Evolutionary conservation across 495 filamentous ascomycete species (phyloP).

Genomic region (Physcia stellaris): DNA sequence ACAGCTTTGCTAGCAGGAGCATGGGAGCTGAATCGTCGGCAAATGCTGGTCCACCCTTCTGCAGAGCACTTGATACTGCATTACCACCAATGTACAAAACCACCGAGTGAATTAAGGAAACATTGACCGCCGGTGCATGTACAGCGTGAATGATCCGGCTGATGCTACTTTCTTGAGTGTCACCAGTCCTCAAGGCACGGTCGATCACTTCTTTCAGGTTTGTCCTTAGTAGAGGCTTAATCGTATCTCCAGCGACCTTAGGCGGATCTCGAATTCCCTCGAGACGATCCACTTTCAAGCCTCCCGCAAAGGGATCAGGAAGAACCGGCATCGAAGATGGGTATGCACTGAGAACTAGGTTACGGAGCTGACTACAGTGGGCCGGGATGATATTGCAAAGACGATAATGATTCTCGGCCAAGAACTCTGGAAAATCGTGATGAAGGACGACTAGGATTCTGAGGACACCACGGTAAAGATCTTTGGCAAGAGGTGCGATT

Average conservation of each 20-base stretch:
- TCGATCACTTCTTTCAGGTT: slow-evolving; percentile 60
- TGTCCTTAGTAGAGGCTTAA: slow-evolving; percentile 39
- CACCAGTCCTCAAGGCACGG: slow-evolving; percentile 42
- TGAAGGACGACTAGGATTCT: slow-evolving; percentile 74
- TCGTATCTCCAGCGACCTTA: slow-evolving; percentile 46
- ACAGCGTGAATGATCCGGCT: slow-evolving; percentile 57
- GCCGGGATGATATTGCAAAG: slow-evolving; percentile 76
- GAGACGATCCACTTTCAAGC: slow-evolving; percentile 67
- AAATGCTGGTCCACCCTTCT: slow-evolving; percentile 53
- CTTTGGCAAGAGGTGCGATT: slow-evolving; percentile 56
- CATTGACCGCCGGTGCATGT: slow-evolving; percentile 45
- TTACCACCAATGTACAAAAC: slow-evolving; percentile 69
- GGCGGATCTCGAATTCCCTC: slow-evolving; percentile 62
- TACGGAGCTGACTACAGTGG: slow-evolving; percentile 79
- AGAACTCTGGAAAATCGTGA: slow-evolving; percentile 89
- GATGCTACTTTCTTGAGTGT: slow-evolving; percentile 48
- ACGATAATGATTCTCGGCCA: slow-evolving; percentile 72
- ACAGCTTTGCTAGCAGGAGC: slow-evolving; percentile 58
- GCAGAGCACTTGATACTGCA: slow-evolving; percentile 43
- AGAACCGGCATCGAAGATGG: slow-evolving; percentile 62
- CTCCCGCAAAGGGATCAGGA: slow-evolving; percentile 66
- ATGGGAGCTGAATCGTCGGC: slow-evolving; percentile 55
- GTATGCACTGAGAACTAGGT: slow-evolving; percentile 74
- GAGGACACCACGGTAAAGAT: slow-evolving; percentile 71
- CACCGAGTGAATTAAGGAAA: slow-evolving; percentile 62